Evolutionary conservation across 2,329 filamentous ascomycete species (phyloP).

Genomic region (Fusarium odoratissimum): DNA sequence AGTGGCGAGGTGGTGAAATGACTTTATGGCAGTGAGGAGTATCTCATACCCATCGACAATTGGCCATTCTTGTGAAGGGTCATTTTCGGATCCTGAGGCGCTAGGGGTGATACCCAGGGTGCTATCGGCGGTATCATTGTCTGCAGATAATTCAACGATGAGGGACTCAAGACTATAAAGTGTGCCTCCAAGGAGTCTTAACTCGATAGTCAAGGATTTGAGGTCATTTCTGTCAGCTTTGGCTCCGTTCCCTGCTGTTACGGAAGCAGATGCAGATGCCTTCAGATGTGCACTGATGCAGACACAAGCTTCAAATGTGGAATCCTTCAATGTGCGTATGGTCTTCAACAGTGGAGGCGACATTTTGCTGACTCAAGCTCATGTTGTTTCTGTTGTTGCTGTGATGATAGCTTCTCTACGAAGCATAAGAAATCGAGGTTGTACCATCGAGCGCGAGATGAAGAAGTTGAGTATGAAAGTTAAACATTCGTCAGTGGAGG

Average conservation of each 20-base stretch:
- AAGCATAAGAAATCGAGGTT: neutral
- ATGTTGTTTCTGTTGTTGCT: neutral
- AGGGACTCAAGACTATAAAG: slow-evolving; percentile 43
- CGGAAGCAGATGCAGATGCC: neutral
- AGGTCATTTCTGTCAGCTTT: slow-evolving; percentile 16
- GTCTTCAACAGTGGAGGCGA: slow-evolving; percentile 16
- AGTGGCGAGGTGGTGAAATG: slow-evolving; percentile 26
- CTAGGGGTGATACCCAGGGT: slow-evolving; percentile 14
- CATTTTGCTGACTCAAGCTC: slow-evolving; percentile 16
- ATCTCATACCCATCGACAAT: slow-evolving; percentile 38
- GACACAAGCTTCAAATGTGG: slow-evolving; percentile 32
- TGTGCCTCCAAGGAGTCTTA: slow-evolving; percentile 39
- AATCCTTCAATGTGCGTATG: slow-evolving; percentile 32
- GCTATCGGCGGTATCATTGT: slow-evolving; percentile 20
- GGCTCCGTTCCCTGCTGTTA: neutral
- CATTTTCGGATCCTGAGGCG: slow-evolving; percentile 4
- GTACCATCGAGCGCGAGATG: neutral
- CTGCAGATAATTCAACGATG: slow-evolving; percentile 30
- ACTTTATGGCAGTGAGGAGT: slow-evolving; percentile 28
- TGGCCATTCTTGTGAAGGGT: slow-evolving; percentile 30
- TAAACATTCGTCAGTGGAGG: neutral
- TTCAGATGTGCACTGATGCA: slow-evolving; percentile 25
- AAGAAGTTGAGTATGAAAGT: neutral
- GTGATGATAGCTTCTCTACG: neutral
- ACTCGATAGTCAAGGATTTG: slow-evolving; percentile 34